phyloP scores from a whole-genome alignment of 2,329 filamentous ascomycete genomes.

The Alternaria gaisen region DNA sequence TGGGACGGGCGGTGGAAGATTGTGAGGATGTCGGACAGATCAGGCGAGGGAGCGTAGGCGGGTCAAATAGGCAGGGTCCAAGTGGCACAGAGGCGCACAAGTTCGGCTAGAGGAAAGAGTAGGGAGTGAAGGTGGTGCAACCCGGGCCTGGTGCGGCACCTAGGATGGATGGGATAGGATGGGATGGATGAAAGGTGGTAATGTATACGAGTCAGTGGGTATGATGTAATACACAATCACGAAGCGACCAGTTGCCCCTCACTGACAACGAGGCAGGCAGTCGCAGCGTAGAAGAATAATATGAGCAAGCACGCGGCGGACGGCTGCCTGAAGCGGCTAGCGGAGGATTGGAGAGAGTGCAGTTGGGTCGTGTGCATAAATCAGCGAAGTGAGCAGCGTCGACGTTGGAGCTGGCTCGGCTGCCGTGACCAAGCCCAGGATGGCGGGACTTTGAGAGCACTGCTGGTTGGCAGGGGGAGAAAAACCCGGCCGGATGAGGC shows the following conservation, averaged over 20 bases:
- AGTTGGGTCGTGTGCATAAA: slow-evolving; percentile 5
- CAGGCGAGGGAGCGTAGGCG: slow-evolving; percentile 21
- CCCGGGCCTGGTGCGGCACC: slow-evolving; percentile 21
- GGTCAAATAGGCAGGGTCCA: slow-evolving; percentile 33
- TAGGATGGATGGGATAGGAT: slow-evolving; percentile 16
- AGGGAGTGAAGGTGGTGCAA: slow-evolving; percentile 20
- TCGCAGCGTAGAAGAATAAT: background rate
- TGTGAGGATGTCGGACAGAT: slow-evolving; percentile 11
- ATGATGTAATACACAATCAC: slow-evolving; percentile 16
- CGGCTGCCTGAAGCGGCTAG: slow-evolving; percentile 14
- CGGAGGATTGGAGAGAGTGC: background rate
- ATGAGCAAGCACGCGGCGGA: slow-evolving; percentile 1
- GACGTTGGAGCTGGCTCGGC: slow-evolving; percentile 10
- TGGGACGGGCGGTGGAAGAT: slow-evolving; percentile 40
- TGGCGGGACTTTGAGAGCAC: background rate
- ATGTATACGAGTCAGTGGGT: slow-evolving; percentile 11
- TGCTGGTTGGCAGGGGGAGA: slow-evolving; percentile 1
- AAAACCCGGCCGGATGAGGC: background rate
- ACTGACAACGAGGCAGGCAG: background rate
- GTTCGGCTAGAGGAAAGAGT: slow-evolving; percentile 27
- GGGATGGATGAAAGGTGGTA: slow-evolving; percentile 3
- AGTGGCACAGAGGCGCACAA: slow-evolving; percentile 32
- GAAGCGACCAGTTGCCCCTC: slow-evolving; percentile 2
- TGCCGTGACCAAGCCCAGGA: slow-evolving; percentile 9
- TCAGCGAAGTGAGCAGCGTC: slow-evolving; percentile 2